phyloP scores from a whole-genome alignment of 2,329 filamentous ascomycete species.

The Neonectria neomacrospora region DNA sequence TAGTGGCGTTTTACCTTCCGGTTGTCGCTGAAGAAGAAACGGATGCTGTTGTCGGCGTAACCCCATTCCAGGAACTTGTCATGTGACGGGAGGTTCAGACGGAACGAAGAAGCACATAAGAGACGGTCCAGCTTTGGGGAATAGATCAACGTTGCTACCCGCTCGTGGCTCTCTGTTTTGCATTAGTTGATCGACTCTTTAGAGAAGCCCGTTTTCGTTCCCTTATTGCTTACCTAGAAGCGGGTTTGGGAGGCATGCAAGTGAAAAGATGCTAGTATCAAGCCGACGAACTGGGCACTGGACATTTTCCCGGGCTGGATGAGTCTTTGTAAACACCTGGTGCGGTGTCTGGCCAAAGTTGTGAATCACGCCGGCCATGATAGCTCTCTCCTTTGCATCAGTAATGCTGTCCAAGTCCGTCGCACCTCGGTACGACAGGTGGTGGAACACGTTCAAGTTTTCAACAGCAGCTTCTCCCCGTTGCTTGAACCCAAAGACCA shows the following conservation, averaged over 20 bases:
- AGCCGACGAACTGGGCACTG: conserved; percentile 74
- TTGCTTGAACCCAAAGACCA: conserved; percentile 95
- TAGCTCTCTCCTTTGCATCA: conserved; percentile 85
- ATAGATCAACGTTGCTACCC: conserved; percentile 82
- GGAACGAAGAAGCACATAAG: conserved; percentile 84
- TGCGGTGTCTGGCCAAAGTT: conserved; percentile 98
- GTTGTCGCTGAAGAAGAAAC: conserved; percentile 88
- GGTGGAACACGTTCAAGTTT: conserved; percentile 93
- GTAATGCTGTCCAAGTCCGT: conserved; percentile 92
- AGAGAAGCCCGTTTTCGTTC: neutral
- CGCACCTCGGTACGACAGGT: conserved; percentile 93
- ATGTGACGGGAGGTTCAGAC: conserved; percentile 89
- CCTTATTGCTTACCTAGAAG: conserved; percentile 66
- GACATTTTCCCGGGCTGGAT: conserved; percentile 78
- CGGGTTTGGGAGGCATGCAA: conserved; percentile 82
- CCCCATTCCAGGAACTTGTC: conserved; percentile 97
- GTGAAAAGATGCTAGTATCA: conserved; percentile 79
- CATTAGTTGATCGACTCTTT: neutral
- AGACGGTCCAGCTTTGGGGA: conserved; percentile 84
- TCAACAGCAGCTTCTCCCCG: conserved; percentile 92
- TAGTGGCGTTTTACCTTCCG: conserved; percentile 66
- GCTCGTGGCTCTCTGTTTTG: conserved; percentile 72
- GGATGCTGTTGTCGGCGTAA: conserved; percentile 90
- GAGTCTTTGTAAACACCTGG: conserved; percentile 87
- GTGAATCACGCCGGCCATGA: conserved; percentile 95